phyloP scores from a whole-genome alignment of 257 asterid genomes.

The Primulina huaijiensis region DNA sequence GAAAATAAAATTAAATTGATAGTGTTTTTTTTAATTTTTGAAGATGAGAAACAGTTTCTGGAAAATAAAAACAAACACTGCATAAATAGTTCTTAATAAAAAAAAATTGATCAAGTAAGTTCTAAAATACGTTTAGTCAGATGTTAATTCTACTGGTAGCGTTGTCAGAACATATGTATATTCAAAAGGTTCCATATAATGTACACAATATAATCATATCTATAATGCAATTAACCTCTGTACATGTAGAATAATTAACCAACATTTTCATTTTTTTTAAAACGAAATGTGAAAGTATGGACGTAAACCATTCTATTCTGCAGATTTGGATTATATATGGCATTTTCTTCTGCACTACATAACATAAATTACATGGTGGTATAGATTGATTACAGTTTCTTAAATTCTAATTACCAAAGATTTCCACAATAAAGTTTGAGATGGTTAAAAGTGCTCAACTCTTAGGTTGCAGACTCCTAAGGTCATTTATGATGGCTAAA shows the following conservation, averaged over 20 bases:
- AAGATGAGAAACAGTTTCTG: not conserved
- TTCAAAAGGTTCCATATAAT: not conserved
- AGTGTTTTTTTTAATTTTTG: not conserved
- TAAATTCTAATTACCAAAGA: not conserved
- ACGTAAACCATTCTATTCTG: not conserved
- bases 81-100: too few relatives aligned
- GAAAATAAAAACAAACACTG: not conserved
- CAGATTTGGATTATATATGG: not conserved
- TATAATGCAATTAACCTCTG: too few relatives aligned
- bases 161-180: not conserved
- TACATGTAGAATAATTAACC: too few relatives aligned
- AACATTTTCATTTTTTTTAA: too few relatives aligned
- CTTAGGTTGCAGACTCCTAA: conserved; percentile 17
- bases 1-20: too few relatives aligned
- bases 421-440: conserved; percentile 4
- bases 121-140: too few relatives aligned
- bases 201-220: not conserved
- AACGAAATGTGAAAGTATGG: not conserved
- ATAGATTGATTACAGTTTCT: not conserved
- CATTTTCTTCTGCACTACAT: not conserved
- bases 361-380: conserved; percentile 4
- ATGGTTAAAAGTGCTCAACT: conserved; percentile 8
- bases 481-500: conserved; percentile 8
- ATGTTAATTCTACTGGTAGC: too few relatives aligned
- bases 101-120: not conserved